Conservation (phyloP, 2,329 filamentous ascomycete species). For the Helminthosporium solani region DNA sequence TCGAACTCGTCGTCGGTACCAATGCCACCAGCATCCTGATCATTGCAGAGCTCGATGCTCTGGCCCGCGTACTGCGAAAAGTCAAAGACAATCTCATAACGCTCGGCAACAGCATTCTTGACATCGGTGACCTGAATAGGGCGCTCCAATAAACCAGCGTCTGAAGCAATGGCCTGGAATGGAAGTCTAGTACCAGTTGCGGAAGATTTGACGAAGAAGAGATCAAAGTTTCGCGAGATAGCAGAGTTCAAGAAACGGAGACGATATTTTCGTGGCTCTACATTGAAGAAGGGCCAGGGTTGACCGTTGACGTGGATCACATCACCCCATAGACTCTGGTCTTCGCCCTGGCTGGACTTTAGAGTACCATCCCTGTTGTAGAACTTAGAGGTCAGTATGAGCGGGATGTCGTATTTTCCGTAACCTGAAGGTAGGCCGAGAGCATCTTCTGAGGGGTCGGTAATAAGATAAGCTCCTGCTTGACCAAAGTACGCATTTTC, state of each 20-base stretch:
- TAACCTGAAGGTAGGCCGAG: constrained; percentile 50
- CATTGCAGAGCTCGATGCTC: constrained; percentile 49
- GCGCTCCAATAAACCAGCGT: constrained; percentile 43
- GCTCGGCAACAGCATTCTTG: constrained; percentile 55
- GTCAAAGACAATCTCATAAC: constrained; percentile 60
- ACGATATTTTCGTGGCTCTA: constrained; percentile 60
- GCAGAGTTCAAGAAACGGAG: constrained; percentile 54
- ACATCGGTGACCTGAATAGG: constrained; percentile 48
- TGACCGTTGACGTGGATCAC: constrained; percentile 59
- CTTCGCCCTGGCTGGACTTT: constrained; percentile 46
- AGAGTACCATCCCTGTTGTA: constrained; percentile 55
- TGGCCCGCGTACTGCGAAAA: constrained; percentile 54
- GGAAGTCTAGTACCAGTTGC: constrained; percentile 41
- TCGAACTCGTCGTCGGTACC: constrained; percentile 7
- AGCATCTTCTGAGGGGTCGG: constrained; percentile 52
- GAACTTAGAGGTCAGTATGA: constrained; percentile 54
- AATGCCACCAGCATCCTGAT: constrained; percentile 40
- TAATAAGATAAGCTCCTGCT: constrained; percentile 57
- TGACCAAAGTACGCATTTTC: constrained; percentile 59
- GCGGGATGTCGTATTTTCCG: constrained; percentile 56
- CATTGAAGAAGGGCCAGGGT: constrained; percentile 58
- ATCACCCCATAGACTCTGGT: constrained; percentile 55
- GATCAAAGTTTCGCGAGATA: constrained; percentile 44
- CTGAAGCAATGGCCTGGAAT: constrained; percentile 58
- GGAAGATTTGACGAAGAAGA: constrained; percentile 48